Evolutionary conservation across 2,329 filamentous ascomycete species (phyloP).

Genomic region (Akanthomyces uredinophilus): DNA sequence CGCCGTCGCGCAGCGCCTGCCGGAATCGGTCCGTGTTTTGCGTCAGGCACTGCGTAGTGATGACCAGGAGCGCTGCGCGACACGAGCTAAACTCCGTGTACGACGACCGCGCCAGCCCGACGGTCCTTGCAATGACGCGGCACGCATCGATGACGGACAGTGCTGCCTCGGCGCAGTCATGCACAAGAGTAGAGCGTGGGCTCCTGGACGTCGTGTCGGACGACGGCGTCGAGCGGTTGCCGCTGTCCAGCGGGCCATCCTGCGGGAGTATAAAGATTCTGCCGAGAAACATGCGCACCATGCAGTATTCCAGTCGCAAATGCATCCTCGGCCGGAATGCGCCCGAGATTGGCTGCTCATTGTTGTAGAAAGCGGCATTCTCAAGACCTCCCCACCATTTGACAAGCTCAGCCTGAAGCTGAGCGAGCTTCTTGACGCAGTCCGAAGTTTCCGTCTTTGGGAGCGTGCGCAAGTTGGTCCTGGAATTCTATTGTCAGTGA

Average conservation of each 20-base stretch:
- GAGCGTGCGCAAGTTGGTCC: slow-evolving; percentile 30
- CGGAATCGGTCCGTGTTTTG: slow-evolving; percentile 36
- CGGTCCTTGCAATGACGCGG: slow-evolving; percentile 42
- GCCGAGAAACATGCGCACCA: slow-evolving; percentile 49
- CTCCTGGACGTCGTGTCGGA: slow-evolving; percentile 24
- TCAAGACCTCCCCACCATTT: slow-evolving; percentile 35
- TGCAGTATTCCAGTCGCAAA: slow-evolving; percentile 47
- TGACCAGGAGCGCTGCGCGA: slow-evolving; percentile 47
- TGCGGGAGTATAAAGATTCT: slow-evolving; percentile 46
- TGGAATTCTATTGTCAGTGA: slow-evolving; percentile 18
- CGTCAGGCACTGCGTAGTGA: slow-evolving; percentile 35
- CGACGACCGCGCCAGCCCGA: slow-evolving; percentile 48
- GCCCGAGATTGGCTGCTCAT: slow-evolving; percentile 32
- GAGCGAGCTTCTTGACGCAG: slow-evolving; percentile 29
- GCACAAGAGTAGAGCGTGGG: slow-evolving; percentile 37
- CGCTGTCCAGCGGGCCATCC: slow-evolving; percentile 25
- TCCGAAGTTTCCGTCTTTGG: slow-evolving; percentile 29
- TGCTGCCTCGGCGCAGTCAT: slow-evolving; percentile 48
- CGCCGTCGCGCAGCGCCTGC: slow-evolving; percentile 42
- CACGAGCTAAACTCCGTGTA: slow-evolving; percentile 54
- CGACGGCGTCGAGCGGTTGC: slow-evolving; percentile 25
- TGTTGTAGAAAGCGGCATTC: slow-evolving; percentile 28
- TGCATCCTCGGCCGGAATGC: slow-evolving; percentile 45
- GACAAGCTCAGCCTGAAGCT: slow-evolving; percentile 33
- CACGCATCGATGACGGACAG: slow-evolving; percentile 46